phyloP scores from a whole-genome alignment of 139 green algal species.

The Pleodorina starrii region DNA sequence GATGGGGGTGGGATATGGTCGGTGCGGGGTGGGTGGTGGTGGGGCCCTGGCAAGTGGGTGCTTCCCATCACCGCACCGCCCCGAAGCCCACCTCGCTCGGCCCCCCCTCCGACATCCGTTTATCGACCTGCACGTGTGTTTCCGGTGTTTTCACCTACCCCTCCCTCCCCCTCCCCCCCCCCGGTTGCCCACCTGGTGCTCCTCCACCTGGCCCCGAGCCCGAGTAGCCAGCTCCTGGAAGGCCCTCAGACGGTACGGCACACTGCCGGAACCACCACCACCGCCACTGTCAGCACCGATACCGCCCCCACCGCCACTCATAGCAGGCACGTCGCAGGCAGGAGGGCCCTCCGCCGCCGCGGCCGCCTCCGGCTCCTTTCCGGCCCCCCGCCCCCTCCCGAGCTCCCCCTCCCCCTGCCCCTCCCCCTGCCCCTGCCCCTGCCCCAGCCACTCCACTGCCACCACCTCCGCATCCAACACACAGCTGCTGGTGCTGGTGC shows the following conservation, averaged over 20 bases:
- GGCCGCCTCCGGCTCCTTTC: not conserved
- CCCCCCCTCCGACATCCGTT: too few species aligned
- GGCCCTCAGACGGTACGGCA: conserved; percentile 65
- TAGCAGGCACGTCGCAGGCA: not conserved
- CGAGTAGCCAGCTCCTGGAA: conserved; percentile 93
- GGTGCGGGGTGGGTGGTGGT: too few species aligned
- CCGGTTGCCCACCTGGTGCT: conserved; percentile 58
- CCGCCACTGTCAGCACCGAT: not conserved
- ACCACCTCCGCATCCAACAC: conserved; percentile 91
- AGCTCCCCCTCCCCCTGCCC: not conserved
- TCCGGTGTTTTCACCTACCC: too few species aligned
- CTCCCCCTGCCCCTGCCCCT: not conserved
- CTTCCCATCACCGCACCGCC: too few species aligned
- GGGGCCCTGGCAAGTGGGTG: too few species aligned
- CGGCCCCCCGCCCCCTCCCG: not conserved
- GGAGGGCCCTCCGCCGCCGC: not conserved
- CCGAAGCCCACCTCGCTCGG: too few species aligned
- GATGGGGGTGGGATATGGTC: too few species aligned
- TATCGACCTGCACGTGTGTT: too few species aligned
- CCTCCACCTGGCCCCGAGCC: conserved; percentile 56
- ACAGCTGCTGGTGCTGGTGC: conserved; percentile 45
- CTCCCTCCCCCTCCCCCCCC: too few species aligned
- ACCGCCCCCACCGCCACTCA: conserved; percentile 20
- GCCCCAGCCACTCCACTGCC: conserved; percentile 73
- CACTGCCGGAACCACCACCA: not conserved